phyloP scores from a whole-genome alignment of 2,329 filamentous ascomycete genomes.

The Ascochyta viciae-villosae region DNA sequence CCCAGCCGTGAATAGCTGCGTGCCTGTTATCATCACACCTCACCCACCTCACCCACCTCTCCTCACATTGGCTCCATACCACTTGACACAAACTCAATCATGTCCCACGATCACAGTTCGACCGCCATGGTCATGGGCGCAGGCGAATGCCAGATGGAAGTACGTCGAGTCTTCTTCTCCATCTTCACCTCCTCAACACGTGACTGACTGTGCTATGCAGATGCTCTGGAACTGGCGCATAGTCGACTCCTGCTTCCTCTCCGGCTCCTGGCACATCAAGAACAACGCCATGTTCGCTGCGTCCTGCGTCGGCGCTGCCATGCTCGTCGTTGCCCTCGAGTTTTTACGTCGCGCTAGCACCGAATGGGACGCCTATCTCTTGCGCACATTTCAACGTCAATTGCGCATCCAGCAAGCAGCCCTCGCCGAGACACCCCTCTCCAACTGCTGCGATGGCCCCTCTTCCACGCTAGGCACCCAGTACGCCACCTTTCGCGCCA shows the following conservation, averaged over 20 bases:
- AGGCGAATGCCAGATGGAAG: constrained; percentile 50
- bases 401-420: constrained; percentile 34
- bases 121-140: constrained; percentile 25
- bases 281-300: constrained; percentile 77
- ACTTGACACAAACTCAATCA: constrained; percentile 3
- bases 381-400: constrained; percentile 59
- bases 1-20: too few relatives aligned
- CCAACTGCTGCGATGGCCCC: constrained; percentile 37
- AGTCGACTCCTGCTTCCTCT: constrained; percentile 74
- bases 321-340: constrained; percentile 77
- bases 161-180: constrained; percentile 21
- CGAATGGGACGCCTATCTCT: constrained; percentile 74
- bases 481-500: constrained; percentile 59
- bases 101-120: constrained; percentile 24
- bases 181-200: background rate
- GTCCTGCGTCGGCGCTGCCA: constrained; percentile 77
- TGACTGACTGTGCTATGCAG: constrained; percentile 50
- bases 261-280: constrained; percentile 72
- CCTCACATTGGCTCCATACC: constrained; percentile 6
- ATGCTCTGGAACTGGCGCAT: constrained; percentile 86
- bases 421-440: constrained; percentile 23
- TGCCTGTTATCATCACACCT: background rate
- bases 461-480: constrained; percentile 29
- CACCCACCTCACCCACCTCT: background rate
- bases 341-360: constrained; percentile 72